Conservation (phyloP, 129 eudicot species). For the Flaveria ramosissima region DNA sequence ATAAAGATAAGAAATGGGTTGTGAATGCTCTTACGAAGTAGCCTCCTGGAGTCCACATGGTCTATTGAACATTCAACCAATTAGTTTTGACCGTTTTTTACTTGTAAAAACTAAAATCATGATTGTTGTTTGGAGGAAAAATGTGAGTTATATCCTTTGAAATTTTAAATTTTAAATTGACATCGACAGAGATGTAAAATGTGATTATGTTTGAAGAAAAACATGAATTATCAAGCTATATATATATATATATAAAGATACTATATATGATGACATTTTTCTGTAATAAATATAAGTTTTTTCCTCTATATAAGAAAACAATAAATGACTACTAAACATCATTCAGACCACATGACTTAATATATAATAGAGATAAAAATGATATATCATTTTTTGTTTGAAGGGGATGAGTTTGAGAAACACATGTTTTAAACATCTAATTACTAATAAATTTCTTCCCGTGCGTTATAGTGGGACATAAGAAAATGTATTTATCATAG, state of each 20-base stretch:
- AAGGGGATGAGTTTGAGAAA: not conserved
- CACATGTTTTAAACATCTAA: not conserved
- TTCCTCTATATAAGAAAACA: too few species aligned
- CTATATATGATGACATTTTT: too few species aligned
- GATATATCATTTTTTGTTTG: not conserved
- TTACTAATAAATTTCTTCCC: too few species aligned
- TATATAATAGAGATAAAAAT: too few species aligned
- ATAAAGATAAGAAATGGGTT: too few species aligned
- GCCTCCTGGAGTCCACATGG: not conserved
- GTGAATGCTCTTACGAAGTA: too few species aligned
- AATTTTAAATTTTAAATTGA: not conserved
- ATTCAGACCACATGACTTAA: too few species aligned
- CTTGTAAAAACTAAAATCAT: not conserved
- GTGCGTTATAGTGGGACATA: too few species aligned
- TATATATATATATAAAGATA: not conserved
- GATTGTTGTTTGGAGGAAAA: not conserved
- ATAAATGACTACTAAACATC: not conserved
- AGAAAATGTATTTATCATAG: too few species aligned
- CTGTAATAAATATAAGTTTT: too few species aligned
- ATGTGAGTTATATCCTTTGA: not conserved
- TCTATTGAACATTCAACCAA: not conserved
- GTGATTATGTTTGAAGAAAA: not conserved
- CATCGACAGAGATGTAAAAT: not conserved
- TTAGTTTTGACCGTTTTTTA: not conserved
- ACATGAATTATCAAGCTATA: not conserved